Percentiles rank a stretch among this genome's conserved stretches.
phyloP scores from a whole-genome alignment of 2,329 filamentous ascomycete species.

The Verticillium nubilum region DNA sequence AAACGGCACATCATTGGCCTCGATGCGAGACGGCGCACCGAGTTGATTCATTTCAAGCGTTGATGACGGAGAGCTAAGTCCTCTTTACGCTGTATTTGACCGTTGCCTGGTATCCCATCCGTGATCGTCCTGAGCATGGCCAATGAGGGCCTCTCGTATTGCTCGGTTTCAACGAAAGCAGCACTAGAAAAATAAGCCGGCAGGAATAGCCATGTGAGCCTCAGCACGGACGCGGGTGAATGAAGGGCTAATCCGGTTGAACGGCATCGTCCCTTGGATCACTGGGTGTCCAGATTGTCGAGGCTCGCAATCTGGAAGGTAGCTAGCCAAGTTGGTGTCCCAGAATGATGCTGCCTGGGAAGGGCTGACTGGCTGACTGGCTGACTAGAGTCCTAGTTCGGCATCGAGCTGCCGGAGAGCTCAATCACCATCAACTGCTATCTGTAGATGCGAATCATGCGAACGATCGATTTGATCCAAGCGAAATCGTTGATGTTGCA shows the following conservation, averaged over 20 bases:
- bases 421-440: no score
- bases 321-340: neutral
- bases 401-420: neutral
- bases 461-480: no score
- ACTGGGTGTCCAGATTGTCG: neutral
- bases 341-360: neutral
- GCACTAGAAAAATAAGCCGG: neutral
- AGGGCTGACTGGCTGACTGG: no score
- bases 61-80: neutral
- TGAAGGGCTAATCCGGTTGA: neutral
- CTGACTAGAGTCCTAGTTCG: neutral
- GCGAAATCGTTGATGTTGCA: no score
- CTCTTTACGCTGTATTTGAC: neutral
- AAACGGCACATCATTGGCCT: neutral
- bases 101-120: neutral
- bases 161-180: neutral
- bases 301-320: neutral
- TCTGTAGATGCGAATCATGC: no score
- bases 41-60: neutral
- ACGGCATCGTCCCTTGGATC: neutral
- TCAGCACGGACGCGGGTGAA: neutral
- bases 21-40: neutral
- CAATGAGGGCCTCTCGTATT: neutral
- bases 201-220: neutral
- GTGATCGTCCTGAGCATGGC: neutral